Evolutionary conservation across 805 yeast species (phyloP).

Genomic region (Peterozyma toletana): DNA sequence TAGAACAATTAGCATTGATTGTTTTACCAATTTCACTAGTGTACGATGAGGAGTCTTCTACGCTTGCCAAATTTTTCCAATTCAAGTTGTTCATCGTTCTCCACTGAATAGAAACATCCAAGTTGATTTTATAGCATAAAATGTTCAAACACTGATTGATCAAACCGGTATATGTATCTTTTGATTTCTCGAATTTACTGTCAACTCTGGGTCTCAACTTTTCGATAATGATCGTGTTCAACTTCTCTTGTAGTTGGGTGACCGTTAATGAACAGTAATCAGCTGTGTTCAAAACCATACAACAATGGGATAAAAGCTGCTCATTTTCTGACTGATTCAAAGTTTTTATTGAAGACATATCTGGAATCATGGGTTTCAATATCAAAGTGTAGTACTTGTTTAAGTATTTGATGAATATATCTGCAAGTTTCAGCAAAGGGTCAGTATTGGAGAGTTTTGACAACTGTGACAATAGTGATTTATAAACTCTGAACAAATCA

Average conservation of each 20-base stretch:
- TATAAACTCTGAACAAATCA: constrained; percentile 73
- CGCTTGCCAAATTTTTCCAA: constrained; percentile 61
- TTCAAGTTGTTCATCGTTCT: constrained; percentile 72
- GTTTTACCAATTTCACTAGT: constrained; percentile 48
- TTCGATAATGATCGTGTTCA: constrained; percentile 29
- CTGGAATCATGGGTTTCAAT: constrained; percentile 42
- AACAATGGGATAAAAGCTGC: constrained; percentile 60
- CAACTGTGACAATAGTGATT: constrained; percentile 66
- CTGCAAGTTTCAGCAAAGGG: constrained; percentile 41
- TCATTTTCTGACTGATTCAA: constrained; percentile 29
- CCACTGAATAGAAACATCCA: constrained; percentile 68
- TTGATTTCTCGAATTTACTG: constrained; percentile 44
- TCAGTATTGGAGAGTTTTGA: constrained; percentile 49
- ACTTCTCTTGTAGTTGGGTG: constrained; percentile 64
- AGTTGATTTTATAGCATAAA: constrained; percentile 49
- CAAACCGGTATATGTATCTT: constrained; percentile 47
- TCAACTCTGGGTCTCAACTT: constrained; percentile 31
- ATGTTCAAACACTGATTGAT: constrained; percentile 51
- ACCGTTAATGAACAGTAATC: constrained; percentile 81
- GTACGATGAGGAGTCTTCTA: constrained; percentile 68
- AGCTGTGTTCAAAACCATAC: constrained; percentile 77
- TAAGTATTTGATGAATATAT: constrained; percentile 62
- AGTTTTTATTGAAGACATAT: constrained; percentile 17
- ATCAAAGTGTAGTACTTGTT: constrained; percentile 47
- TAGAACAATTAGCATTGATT: constrained; percentile 34